These are phyloP conservation scores for Mycena metata DNA, from an alignment of 768 basidiomycete genomes.

Conservation along the genomic window DNA sequence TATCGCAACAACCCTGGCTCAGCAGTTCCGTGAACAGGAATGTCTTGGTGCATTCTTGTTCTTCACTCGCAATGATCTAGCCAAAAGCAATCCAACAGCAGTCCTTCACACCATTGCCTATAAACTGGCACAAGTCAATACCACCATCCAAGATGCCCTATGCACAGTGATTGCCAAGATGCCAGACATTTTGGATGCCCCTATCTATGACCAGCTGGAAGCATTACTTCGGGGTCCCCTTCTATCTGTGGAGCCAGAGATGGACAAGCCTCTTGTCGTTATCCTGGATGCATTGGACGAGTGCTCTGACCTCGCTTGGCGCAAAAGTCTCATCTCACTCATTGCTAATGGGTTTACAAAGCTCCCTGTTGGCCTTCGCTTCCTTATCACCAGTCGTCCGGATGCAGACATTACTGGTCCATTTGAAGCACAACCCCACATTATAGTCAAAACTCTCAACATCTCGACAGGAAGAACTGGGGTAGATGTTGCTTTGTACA, in stretches of 20 bases:
- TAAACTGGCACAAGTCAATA: slow-evolving; percentile 15
- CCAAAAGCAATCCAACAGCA: slow-evolving; percentile 4
- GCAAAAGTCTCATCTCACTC: slow-evolving; percentile 29
- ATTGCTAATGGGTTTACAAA: slow-evolving; percentile 28
- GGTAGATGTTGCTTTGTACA: too few species aligned
- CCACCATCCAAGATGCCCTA: neutral
- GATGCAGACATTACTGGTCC: slow-evolving; percentile 34
- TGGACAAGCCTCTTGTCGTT: slow-evolving; percentile 32
- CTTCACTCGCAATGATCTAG: slow-evolving; percentile 35
- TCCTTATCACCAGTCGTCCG: slow-evolving; percentile 40
- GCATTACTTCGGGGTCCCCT: slow-evolving; percentile 6
- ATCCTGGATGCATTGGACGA: slow-evolving; percentile 45
- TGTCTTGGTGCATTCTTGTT: slow-evolving; percentile 40
- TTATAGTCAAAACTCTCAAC: too few species aligned
- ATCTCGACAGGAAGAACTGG: too few species aligned
- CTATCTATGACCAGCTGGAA: slow-evolving; percentile 3
- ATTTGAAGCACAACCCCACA: neutral
- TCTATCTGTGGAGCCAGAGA: neutral
- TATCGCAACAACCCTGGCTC: neutral
- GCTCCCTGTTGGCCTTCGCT: slow-evolving; percentile 35
- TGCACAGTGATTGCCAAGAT: neutral
- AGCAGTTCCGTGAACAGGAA: neutral
- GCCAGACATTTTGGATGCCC: slow-evolving; percentile 1
- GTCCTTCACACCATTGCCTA: slow-evolving; percentile 35
- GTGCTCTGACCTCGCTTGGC: slow-evolving; percentile 11